A percentile compares a stretch with the other conserved stretches of the same genome.
phyloP scores from a whole-genome alignment of 331 rosid species.

The Quercus tomentella region DNA sequence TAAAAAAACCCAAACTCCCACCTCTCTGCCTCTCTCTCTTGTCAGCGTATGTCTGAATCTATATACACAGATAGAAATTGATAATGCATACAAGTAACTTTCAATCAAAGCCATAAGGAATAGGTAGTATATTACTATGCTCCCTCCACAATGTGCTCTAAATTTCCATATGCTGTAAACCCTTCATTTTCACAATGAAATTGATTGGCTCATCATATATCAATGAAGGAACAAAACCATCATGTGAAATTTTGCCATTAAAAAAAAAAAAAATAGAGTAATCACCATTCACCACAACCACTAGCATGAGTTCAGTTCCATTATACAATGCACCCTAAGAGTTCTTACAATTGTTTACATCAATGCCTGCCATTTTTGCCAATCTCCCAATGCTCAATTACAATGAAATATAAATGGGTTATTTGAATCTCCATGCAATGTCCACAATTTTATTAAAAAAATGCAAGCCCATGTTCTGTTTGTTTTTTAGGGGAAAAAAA shows the following conservation, averaged over 20 bases:
- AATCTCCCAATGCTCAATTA: background rate
- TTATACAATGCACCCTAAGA: background rate
- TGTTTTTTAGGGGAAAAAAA: background rate
- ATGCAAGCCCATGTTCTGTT: background rate
- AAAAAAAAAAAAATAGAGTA: background rate
- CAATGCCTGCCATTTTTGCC: background rate
- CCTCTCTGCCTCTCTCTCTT: background rate
- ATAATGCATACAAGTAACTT: background rate
- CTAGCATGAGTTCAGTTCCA: background rate
- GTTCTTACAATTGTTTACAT: background rate
- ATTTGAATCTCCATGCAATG: background rate
- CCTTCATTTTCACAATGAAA: background rate
- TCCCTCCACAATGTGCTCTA: background rate
- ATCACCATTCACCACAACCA: background rate
- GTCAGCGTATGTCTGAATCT: background rate
- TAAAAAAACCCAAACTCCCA: background rate
- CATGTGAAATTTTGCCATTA: background rate
- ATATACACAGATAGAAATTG: background rate
- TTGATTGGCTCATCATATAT: background rate
- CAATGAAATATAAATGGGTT: background rate
- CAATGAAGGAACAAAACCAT: background rate
- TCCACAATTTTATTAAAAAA: background rate
- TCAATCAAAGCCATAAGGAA: background rate
- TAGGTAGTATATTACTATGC: background rate
- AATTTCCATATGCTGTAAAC: too few species aligned